Evolutionary conservation across 2,329 filamentous ascomycete genomes (phyloP).

Genomic region (Botryotinia calthae): DNA sequence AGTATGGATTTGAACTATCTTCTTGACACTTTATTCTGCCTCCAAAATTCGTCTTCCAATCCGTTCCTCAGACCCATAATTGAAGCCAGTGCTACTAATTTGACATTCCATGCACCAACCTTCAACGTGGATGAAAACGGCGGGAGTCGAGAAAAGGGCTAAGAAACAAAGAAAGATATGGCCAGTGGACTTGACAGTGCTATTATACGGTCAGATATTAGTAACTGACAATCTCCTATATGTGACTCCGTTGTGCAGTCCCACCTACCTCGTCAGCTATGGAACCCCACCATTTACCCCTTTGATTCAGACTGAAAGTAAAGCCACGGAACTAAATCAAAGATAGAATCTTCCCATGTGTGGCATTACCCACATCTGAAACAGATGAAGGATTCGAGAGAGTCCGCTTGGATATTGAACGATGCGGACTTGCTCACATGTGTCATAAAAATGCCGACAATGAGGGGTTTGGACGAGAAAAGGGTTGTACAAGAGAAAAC

Average conservation of each 20-base stretch:
- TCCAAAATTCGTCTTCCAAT: rapidly evolving
- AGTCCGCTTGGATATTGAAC: too few relatives aligned
- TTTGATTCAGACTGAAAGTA: not conserved
- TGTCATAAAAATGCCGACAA: too few relatives aligned
- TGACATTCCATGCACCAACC: not conserved
- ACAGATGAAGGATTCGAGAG: too few relatives aligned
- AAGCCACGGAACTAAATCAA: not conserved
- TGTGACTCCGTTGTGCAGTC: not conserved
- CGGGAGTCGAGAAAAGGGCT: too few relatives aligned
- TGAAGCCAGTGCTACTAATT: not conserved
- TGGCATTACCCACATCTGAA: too few relatives aligned
- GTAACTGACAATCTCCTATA: not conserved
- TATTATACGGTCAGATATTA: not conserved
- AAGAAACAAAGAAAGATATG: rapidly evolving
- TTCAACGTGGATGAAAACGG: not conserved
- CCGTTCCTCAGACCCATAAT: not conserved
- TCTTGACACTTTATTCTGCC: rapidly evolving
- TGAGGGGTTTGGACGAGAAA: not conserved
- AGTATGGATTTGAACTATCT: not conserved
- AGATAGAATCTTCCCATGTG: not conserved
- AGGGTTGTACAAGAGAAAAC: not conserved
- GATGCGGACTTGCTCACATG: too few relatives aligned
- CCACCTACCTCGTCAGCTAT: not conserved
- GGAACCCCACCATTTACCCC: rapidly evolving
- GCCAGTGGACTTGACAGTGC: rapidly evolving